Evolutionary conservation across 768 basidiomycete species (phyloP), one percentile per base, ranked within the genome.

Genomic region (Mrakia gelida): DNA sequence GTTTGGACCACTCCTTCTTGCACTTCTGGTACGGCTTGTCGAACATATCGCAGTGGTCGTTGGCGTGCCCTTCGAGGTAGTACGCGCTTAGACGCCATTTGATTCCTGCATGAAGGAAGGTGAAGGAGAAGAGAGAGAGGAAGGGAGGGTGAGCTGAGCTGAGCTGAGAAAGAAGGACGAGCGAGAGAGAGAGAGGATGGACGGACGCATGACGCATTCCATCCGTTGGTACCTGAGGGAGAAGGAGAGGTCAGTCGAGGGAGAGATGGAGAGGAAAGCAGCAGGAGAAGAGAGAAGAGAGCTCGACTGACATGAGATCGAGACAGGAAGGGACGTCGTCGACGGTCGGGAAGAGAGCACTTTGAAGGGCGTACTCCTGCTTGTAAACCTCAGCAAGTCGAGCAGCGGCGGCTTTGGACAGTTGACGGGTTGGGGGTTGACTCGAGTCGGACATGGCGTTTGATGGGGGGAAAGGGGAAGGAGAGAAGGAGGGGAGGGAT

Each of bases 11-110:
- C 79, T 92, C 86, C 23, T 23, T 79, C 86, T 96, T 86, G 85
- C 96, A 99, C 84, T 92, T 96, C 85, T 97, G 97, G 88, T 96
- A 95, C 81, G 96, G 95, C 77, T 93, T 91, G 82, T 91, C 88
- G 83, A 96, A 95, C 65, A 87, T 87, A 0, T 86, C 86, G 85
- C 95, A 98, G 75, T 90, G 88, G 0, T 13, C 18, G 16, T 89
- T 85, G 76, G 90, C 88, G 77, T 89, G 85, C 10, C 96, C 96
- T 80, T 91, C 90, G 82, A 96, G 89, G 85, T 98, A 98, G 74
- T 98, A 85, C 2, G 91, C 91, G 81, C 91, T 91, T 71, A 94
- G 84, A 84, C 98, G 96, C 28, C 89, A 88, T 56, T 90, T 89
- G 49, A 95, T 87, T 71, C 90, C 95, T 96, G 79, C 23, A 63